Base-by-base conservation (phyloP, 805 yeast species). In the Grigorovia yakushimaensis region DNA sequence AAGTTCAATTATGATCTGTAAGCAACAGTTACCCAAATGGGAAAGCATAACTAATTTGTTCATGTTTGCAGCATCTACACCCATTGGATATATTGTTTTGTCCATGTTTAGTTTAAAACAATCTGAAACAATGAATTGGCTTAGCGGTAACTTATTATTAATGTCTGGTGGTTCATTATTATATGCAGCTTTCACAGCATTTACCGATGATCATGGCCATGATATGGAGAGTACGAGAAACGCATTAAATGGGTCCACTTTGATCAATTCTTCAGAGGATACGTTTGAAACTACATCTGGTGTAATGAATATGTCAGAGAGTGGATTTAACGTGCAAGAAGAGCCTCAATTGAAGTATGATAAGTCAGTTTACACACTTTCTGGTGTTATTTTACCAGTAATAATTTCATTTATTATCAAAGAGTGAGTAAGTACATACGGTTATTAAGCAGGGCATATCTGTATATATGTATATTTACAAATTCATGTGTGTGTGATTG, bases 31-130 rank as follows among this genome's bases (percentile, higher is more conserved):
- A 3, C 55, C 69, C 11, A 54, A 60, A 35, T 56, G 61, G 45
- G 64, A 69, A 40, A 67, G 76, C 4, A 48, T 71, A 6, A 60
- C 73, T 23, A 83, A 81, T 54, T 54, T 81, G n/a, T 58, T 67
- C 44, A 62, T 62, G 19, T 65, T 65, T 55, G 58, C 67, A 2
- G 44, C 57, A 1, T 65, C 69, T 1, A 62, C 68, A 2, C 69
- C 69, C 2, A 22, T 60, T 4, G 68, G 67, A 1, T 64, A 61
- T 46, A 39, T 64, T 15, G 46, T 60, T 1, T 51, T 64, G 9
- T 54, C 65, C 0, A 42, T 50, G 17, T 53, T 63, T 42, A 60
- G 60, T 44, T 42, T 61, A 45, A 51, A 51, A 17, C 56, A 56
- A 17, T 56, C 60, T 3, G 57, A 56, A n/a, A 50, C 61, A 1